Conservation (phyloP, 2,329 filamentous ascomycete genomes). For the Xylaria arbuscula region DNA sequence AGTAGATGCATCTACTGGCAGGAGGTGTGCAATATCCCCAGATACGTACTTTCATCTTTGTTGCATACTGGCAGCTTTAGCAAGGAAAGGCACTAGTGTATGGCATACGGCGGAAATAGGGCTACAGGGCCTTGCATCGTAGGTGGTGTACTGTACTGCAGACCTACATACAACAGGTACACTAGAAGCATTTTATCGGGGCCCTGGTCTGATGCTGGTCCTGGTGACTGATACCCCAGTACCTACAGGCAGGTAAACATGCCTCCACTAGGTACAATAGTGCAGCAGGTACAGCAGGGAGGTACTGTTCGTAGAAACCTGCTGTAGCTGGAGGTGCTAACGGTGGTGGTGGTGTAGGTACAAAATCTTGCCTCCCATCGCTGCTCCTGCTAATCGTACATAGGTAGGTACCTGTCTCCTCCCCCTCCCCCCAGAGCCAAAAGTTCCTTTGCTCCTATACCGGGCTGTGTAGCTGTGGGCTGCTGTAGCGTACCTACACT, state of each 20-base stretch:
- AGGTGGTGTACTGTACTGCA: neutral
- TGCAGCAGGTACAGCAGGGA: constrained; percentile 8
- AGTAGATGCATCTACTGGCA: neutral
- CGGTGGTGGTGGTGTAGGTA: constrained; percentile 19
- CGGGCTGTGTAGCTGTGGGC: constrained; percentile 25
- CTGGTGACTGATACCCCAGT: neutral
- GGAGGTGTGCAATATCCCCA: neutral
- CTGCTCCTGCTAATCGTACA: constrained; percentile 24
- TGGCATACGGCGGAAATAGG: neutral
- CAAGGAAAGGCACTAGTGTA: neutral
- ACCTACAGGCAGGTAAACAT: constrained; percentile 2
- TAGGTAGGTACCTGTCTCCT: neutral
- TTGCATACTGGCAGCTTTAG: neutral
- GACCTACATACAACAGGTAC: too few species aligned
- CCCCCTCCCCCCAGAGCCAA: constrained; percentile 10
- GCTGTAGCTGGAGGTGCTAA: neutral
- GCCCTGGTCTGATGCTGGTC: constrained; percentile 1
- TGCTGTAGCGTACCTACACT: constrained; percentile 25
- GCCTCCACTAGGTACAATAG: constrained; percentile 1
- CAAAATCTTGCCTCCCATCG: constrained; percentile 11
- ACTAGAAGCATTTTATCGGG: too few species aligned
- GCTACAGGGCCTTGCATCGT: neutral
- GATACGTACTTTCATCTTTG: constrained; percentile 1
- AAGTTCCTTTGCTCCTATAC: constrained; percentile 37
- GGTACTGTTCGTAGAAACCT: neutral